Percentiles rank a stretch among this genome's conserved stretches.
These are phyloP conservation scores for Russula sp. DNA, from an alignment of 768 basidiomycete species.

Conservation along the genomic window DNA sequence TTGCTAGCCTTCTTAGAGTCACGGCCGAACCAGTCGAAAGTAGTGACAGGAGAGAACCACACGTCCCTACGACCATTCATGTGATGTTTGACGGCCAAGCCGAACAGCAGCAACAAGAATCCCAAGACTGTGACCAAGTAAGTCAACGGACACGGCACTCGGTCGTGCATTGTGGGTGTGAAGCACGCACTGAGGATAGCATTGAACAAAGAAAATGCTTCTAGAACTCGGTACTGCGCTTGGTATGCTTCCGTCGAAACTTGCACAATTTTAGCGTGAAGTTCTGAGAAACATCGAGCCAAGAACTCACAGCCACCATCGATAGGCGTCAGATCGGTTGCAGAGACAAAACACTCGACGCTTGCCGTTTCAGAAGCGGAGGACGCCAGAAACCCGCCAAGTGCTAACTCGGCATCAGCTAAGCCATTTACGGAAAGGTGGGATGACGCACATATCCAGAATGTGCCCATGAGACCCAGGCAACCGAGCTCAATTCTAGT, in stretches of 20 bases:
- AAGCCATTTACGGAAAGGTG: not conserved
- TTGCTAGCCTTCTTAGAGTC: conserved; percentile 31
- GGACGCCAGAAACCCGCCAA: conserved; percentile 64
- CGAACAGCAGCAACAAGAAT: conserved; percentile 42
- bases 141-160: conserved; percentile 15
- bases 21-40: conserved; percentile 62
- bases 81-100: conserved; percentile 40
- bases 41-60: conserved; percentile 67
- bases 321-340: conserved; percentile 45
- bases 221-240: conserved; percentile 82
- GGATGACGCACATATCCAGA: conserved; percentile 65
- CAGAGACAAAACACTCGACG: conserved; percentile 72
- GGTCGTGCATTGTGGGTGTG: not conserved
- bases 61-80: conserved; percentile 42
- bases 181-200: conserved; percentile 53
- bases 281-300: not conserved
- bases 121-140: conserved; percentile 38
- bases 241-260: conserved; percentile 84
- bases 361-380: conserved; percentile 76
- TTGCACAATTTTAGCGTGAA: conserved; percentile 28
- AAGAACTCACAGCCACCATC: conserved; percentile 57
- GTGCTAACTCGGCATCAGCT: conserved; percentile 40
- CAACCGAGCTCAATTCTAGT: conserved; percentile 71
- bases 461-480: conserved; percentile 62
- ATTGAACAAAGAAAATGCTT: conserved; percentile 75